phyloP scores from a whole-genome alignment of 306 rosid species.

The Quercus ilex region DNA sequence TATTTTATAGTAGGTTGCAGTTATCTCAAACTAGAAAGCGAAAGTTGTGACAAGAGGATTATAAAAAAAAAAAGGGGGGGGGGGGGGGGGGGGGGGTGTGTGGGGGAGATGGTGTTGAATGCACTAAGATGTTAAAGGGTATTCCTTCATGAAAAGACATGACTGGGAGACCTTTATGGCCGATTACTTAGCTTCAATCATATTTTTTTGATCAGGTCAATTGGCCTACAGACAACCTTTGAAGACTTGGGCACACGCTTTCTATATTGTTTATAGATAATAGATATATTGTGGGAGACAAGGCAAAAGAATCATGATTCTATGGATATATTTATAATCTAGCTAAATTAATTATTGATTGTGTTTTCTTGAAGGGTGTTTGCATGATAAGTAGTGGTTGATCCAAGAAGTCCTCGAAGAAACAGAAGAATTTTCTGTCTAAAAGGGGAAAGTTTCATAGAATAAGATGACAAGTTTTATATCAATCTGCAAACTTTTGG shows the following conservation, averaged over 20 bases:
- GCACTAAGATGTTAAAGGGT: no score
- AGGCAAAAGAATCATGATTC: background rate
- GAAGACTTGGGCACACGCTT: background rate
- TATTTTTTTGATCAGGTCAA: background rate
- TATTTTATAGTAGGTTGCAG: no score
- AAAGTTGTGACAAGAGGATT: no score
- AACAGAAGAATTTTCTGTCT: background rate
- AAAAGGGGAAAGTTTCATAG: background rate
- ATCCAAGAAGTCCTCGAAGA: background rate
- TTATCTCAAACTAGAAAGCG: no score
- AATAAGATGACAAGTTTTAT: background rate
- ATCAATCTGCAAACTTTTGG: background rate
- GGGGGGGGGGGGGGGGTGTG: no score
- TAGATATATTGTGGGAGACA: background rate
- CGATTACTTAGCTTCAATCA: background rate
- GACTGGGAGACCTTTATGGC: no score
- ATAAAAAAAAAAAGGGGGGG: no score
- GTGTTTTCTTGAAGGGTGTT: background rate
- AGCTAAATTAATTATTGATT: background rate
- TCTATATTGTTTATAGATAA: background rate
- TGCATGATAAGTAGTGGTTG: background rate
- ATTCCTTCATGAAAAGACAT: no score
- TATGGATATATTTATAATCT: background rate
- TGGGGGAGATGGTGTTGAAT: no score
- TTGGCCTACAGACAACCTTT: no score